phyloP scores from a whole-genome alignment of 2,329 filamentous ascomycete species.

The Colletotrichum sp. region DNA sequence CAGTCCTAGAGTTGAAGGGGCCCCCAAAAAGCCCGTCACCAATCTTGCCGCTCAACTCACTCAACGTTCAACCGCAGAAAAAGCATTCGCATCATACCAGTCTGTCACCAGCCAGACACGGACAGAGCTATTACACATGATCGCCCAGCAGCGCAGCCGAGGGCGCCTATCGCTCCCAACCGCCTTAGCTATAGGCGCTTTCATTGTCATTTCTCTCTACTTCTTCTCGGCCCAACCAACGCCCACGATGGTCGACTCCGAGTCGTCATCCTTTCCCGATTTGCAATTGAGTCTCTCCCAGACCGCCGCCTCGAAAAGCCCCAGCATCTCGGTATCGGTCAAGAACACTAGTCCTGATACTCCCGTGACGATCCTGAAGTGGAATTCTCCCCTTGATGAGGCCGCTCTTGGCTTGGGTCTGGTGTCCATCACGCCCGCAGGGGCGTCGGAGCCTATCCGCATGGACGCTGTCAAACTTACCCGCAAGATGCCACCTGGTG shows the following conservation, averaged over 20 bases:
- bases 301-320: conserved; percentile 33
- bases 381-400: conserved; percentile 48
- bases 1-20: not conserved
- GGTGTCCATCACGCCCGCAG: conserved; percentile 40
- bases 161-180: not conserved
- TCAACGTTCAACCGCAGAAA: not conserved
- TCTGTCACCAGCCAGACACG: not conserved
- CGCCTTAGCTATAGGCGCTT: not conserved
- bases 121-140: not conserved
- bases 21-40: not conserved
- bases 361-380: conserved; percentile 45
- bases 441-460: conserved; percentile 34
- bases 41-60: not conserved
- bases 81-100: not conserved
- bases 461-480: conserved; percentile 40
- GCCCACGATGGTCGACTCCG: not conserved
- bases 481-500: conserved; percentile 43
- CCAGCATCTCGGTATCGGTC: conserved; percentile 39
- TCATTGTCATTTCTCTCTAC: not conserved
- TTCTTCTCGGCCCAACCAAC: not conserved
- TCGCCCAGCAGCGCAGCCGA: not conserved
- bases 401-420: conserved; percentile 44
- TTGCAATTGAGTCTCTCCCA: conserved; percentile 28
- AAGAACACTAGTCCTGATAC: conserved; percentile 39
- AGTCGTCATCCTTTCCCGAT: not conserved